Base-by-base conservation (phyloP, 2,329 filamentous ascomycete species). In the Aspergillus phoenicis region DNA sequence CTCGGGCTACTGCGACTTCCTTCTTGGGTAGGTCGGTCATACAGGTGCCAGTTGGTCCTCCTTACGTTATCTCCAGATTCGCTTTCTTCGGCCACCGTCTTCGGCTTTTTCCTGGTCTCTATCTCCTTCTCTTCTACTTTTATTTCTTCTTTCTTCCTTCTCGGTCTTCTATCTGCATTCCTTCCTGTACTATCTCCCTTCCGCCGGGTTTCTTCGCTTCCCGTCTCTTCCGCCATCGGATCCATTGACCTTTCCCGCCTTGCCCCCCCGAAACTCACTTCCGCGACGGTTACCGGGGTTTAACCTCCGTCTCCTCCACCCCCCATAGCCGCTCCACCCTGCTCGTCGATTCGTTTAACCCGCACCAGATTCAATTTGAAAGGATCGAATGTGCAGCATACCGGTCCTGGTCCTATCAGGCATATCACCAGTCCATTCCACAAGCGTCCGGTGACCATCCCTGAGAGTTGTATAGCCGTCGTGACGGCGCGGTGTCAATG, bases 41-140 rank as follows among this genome's bases (percentile, higher is more conserved):
- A 45, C 47, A 57, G 52, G 36, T 59, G 60, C 58, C 60, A 63
- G 61, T 60, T 65, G 58, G 60, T 61, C 55, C 52, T 62, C 64
- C 64, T 66, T 67, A 64, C 65, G 65, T 67, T 66, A 66, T 66
- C 65, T 64, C 64, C 62, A 59, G 64, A 63, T 64, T 59, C 52
- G 65, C 54, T 60, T 59, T 59, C 57, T 36, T 65, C 61, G 57
- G 58, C 56, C 65, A 61, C 62, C 59, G 64, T 62, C 52, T 60
- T 64, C 63, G 65, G 63, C 59, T 61, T 53, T 60, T 65, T 65
- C 51, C 58, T 36, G 33, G 33, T 43, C 52, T 56, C 48, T 60
- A 54, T 8, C 59, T 59, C 28, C 52, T 58, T 15, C 56, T 17
- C 51, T n/a, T 43, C 41, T 28, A 28, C n/a, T 20, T 20, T 51